Percentiles rank a stretch among this genome's conserved stretches.
Conservation (phyloP, 2,329 filamentous ascomycete genomes). For the Sphaerostilbella broomeana region DNA sequence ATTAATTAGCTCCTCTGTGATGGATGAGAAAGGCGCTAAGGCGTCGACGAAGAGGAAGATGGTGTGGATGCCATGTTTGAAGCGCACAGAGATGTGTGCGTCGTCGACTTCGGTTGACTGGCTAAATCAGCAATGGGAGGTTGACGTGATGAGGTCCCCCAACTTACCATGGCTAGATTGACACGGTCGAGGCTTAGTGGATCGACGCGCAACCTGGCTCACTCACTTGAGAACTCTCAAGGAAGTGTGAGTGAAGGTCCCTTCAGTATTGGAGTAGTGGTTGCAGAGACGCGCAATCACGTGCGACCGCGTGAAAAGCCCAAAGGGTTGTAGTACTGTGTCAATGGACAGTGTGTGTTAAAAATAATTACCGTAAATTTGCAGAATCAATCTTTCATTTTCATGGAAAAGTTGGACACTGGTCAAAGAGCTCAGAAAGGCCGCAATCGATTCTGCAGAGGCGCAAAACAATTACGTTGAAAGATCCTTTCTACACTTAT, state of each 20-base stretch:
- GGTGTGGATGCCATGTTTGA: slow-evolving; percentile 67
- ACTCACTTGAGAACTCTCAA: too few relatives aligned
- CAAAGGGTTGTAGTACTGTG: neutral
- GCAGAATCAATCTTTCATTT: neutral
- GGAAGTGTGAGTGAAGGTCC: too few relatives aligned
- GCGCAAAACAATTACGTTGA: too few relatives aligned
- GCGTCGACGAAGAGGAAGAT: slow-evolving; percentile 61
- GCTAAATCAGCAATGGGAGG: neutral
- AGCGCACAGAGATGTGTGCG: slow-evolving; percentile 57
- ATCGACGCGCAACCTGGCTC: too few relatives aligned
- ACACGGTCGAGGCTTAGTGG: too few relatives aligned
- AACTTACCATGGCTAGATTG: neutral
- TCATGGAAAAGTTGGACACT: neutral
- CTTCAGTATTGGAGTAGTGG: neutral
- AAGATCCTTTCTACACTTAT: neutral
- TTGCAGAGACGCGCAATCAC: slow-evolving; percentile 27
- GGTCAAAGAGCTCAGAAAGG: neutral
- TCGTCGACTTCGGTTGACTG: slow-evolving; percentile 29
- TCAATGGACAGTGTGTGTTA: neutral
- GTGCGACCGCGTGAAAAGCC: slow-evolving; percentile 23
- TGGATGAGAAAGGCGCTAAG: slow-evolving; percentile 46
- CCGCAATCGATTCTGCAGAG: too few relatives aligned
- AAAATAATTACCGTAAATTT: neutral
- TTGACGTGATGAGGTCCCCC: neutral
- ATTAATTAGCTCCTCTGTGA: slow-evolving; percentile 53